Evolutionary conservation across 1,139 yeast species (phyloP), one percentile per base, ranked within the genome.

Genomic region (Debaryomycetaceae sp.): DNA sequence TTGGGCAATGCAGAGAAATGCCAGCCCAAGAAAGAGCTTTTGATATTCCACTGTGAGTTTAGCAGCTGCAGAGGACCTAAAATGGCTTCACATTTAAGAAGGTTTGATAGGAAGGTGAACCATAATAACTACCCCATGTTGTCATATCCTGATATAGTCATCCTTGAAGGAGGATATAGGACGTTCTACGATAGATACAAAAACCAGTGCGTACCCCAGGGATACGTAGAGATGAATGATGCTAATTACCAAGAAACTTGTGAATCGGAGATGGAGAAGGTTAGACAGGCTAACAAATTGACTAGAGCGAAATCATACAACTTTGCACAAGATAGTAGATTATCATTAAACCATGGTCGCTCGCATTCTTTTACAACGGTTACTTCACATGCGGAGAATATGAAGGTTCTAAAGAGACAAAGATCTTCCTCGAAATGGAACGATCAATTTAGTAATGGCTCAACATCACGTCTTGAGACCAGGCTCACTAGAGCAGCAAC

Each of bases 21-120:
- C 26, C 7, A 22, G 11, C 19, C 48, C 41, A 57, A 61, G 40
- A 65, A 73, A 37, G 61, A 65, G 16, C 63, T 92, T 41, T 62
- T 91, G 15, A 73, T 94, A 11, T 91, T 92, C 66, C 98, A 92
- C 62, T 92, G 98, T 64, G 98, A 92, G 61, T 91, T 88, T 58
- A 84, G 95, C 37, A 80, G 95, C 2, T 88, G 85, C 58, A 75
- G 98, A 44, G 96, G 98, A 8, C 98, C 98, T 3, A 71, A 86
- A 37, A 81, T 92, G 85, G 98, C 98, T 0, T 72, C 83, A 42
- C 91, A 88, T 58, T 72, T 92, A 43, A 73, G 98, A 48, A 83
- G 83, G 48, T 76, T 87, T 50, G 98, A 92, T 64, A 76, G 98
- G 44, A 76, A 75, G 36, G 53, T 79, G 38, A 89, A 91, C 58